Percentiles rank a stretch among this genome's conserved stretches.
phyloP scores from a whole-genome alignment of 2,329 filamentous ascomycete species.

The Colletotrichum gloeosporioides region DNA sequence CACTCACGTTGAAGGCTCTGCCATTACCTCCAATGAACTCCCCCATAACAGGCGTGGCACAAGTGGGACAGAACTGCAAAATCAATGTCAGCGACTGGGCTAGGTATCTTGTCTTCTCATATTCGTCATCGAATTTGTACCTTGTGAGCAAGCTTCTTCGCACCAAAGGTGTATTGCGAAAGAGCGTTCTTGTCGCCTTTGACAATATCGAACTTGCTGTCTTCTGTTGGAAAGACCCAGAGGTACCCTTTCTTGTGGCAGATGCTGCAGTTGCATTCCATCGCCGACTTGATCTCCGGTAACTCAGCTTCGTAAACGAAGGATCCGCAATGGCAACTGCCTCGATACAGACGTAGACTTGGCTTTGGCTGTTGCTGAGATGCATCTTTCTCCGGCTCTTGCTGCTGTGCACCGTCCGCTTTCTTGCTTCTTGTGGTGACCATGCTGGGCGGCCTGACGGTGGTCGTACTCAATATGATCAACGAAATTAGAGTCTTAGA shows the following conservation, averaged over 20 bases:
- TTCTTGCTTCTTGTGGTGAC: background rate
- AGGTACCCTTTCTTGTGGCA: conserved; percentile 57
- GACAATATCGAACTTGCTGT: conserved; percentile 42
- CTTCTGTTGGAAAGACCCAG: conserved; percentile 36
- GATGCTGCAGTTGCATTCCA: conserved; percentile 72
- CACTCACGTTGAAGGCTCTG: conserved; percentile 46
- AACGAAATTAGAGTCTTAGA: background rate
- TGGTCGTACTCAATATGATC: background rate
- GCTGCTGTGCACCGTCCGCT: background rate
- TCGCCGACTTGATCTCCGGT: conserved; percentile 61
- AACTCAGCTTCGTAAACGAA: conserved; percentile 56
- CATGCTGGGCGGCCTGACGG: background rate
- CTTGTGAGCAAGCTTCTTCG: conserved; percentile 44
- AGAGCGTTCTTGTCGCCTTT: conserved; percentile 48
- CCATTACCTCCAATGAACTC: conserved; percentile 28
- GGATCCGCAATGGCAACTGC: conserved; percentile 62
- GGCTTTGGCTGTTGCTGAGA: background rate
- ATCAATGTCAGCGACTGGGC: background rate
- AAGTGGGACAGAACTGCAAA: conserved; percentile 56
- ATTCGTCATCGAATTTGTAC: conserved; percentile 30
- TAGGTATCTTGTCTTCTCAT: background rate
- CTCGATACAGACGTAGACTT: conserved; percentile 42
- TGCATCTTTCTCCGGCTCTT: background rate
- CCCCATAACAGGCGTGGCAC: conserved; percentile 48
- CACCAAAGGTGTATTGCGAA: conserved; percentile 48